phyloP scores from a whole-genome alignment of 441 rosid species.

The Bocquillonia castaneifolia region DNA sequence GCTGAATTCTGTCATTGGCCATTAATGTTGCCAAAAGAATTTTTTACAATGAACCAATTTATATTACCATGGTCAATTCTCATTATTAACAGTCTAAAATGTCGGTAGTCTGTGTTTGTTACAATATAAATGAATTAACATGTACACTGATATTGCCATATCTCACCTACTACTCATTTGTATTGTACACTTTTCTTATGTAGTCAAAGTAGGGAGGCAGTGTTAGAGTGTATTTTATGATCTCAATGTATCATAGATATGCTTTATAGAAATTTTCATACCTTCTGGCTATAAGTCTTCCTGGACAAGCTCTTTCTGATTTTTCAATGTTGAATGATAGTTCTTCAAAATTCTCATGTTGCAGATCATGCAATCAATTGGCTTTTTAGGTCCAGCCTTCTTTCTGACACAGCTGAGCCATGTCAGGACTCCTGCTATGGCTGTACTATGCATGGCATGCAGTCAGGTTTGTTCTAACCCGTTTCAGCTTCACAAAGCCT shows the following conservation, averaged over 20 bases:
- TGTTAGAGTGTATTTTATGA: no score
- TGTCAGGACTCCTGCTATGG: conserved; percentile 87
- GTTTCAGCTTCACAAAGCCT: conserved; percentile 18
- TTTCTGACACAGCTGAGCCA: conserved; percentile 85
- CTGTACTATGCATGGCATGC: conserved; percentile 98
- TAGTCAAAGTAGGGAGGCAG: no score
- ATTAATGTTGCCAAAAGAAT: neutral
- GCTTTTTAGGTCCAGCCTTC: conserved; percentile 92
- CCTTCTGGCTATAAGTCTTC: neutral
- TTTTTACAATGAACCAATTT: neutral
- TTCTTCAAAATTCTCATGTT: conserved; percentile 22
- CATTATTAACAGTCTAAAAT: neutral
- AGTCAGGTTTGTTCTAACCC: conserved; percentile 63
- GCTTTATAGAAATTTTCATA: neutral
- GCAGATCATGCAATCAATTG: conserved; percentile 99
- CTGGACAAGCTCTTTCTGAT: neutral
- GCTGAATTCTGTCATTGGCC: neutral
- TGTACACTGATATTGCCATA: neutral
- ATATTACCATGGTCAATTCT: neutral
- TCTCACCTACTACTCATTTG: neutral
- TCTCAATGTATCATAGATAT: neutral
- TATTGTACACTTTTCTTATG: no score
- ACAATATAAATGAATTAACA: neutral
- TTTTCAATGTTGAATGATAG: conserved; percentile 5
- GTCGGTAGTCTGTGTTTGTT: neutral